These are phyloP conservation scores for Penicillium nucicola DNA, from an alignment of 495 filamentous ascomycete genomes.

Conservation along the genomic window DNA sequence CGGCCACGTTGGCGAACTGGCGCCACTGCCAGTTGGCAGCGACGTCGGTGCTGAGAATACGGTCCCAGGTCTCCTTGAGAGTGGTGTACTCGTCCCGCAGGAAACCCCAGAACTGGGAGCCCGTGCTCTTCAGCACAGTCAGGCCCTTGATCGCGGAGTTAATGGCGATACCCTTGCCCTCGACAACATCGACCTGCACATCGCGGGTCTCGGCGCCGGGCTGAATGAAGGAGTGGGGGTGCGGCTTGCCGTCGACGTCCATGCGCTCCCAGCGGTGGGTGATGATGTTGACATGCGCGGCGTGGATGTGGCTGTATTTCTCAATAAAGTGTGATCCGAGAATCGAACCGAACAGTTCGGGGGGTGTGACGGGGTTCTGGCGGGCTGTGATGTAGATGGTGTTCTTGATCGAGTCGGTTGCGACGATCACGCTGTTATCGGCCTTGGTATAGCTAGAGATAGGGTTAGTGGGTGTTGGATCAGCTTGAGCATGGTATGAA, in stretches of 20 bases:
- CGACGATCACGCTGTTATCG: constrained; percentile 93
- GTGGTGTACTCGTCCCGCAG: constrained; percentile 90
- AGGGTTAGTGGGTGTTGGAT: constrained; percentile 9
- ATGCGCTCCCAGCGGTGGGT: constrained; percentile 93
- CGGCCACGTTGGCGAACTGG: constrained; percentile 60
- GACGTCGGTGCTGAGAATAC: constrained; percentile 91
- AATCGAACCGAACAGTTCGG: constrained; percentile 85
- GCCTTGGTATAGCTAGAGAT: constrained; percentile 74
- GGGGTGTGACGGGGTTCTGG: constrained; percentile 87
- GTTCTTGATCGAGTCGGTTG: constrained; percentile 98
- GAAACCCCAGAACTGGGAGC: constrained; percentile 93
- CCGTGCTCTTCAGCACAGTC: constrained; percentile 94
- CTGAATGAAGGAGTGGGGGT: constrained; percentile 94
- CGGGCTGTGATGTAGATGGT: constrained; percentile 94
- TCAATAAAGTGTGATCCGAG: constrained; percentile 84
- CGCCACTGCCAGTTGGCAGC: constrained; percentile 84
- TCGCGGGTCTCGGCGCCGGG: constrained; percentile 82
- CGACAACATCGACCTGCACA: constrained; percentile 45
- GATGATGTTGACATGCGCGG: constrained; percentile 72
- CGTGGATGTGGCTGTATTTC: constrained; percentile 82
- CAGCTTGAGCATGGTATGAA: constrained; percentile 1
- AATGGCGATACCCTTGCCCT: constrained; percentile 66
- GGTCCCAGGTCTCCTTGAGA: constrained; percentile 85
- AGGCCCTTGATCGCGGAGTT: constrained; percentile 69
- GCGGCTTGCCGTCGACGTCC: constrained; percentile 79